These are phyloP conservation scores for Cercophora sp. DNA, from an alignment of 495 filamentous ascomycete genomes.

Conservation along the genomic window DNA sequence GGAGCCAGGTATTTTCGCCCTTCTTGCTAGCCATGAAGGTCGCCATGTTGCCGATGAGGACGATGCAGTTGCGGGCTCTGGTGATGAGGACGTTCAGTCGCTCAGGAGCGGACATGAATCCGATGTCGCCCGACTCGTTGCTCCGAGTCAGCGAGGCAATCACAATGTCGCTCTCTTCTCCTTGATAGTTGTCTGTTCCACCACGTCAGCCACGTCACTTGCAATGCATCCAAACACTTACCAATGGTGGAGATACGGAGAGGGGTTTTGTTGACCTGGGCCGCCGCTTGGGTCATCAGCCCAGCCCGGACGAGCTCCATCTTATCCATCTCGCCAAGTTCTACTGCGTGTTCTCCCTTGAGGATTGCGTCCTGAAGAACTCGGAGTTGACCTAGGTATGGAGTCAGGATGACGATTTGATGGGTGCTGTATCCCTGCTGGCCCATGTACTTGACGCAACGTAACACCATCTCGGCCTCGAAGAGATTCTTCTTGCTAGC, in stretches of 20 bases:
- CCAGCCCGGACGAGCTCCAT: conserved; percentile 64
- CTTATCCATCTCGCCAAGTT: conserved; percentile 68
- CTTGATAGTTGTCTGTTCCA: conserved; percentile 69
- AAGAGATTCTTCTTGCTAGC: conserved; percentile 61
- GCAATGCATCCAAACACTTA: conserved; percentile 15
- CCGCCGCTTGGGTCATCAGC: conserved; percentile 51
- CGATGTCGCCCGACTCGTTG: conserved; percentile 61
- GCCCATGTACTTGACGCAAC: conserved; percentile 65
- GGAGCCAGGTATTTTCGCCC: conserved; percentile 54
- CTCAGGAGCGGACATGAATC: conserved; percentile 68
- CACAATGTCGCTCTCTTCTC: conserved; percentile 75
- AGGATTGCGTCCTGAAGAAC: conserved; percentile 51
- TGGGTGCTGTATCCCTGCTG: conserved; percentile 72
- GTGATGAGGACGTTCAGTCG: conserved; percentile 71
- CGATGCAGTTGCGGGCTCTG: conserved; percentile 60
- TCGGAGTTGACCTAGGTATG: conserved; percentile 67
- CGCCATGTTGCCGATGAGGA: conserved; percentile 68
- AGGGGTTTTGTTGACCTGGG: conserved; percentile 46
- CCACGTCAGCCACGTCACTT: background rate
- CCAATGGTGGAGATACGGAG: conserved; percentile 66
- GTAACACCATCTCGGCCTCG: conserved; percentile 65
- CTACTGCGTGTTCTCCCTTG: conserved; percentile 48
- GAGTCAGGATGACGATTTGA: conserved; percentile 66
- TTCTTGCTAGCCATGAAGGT: conserved; percentile 65
- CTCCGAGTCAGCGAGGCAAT: conserved; percentile 64